A percentile compares a stretch with the other conserved stretches of the same genome.
Evolutionary conservation across 257 asterid species (phyloP).

Genomic region (Solanum habrochaites): DNA sequence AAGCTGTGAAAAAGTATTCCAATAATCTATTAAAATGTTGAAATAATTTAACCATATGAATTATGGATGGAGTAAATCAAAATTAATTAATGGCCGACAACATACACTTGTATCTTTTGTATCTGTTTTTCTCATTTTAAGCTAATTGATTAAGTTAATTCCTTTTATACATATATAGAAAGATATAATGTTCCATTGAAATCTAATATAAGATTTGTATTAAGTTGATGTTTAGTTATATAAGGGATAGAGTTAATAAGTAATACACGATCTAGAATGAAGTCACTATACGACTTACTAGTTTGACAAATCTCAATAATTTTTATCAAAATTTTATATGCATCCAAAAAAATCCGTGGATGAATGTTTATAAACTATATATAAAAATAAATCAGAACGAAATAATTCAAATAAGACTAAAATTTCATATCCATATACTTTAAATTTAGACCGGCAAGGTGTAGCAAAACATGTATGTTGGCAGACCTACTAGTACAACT

Average conservation of each 20-base stretch:
- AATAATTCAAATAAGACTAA: neutral
- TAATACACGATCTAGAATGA: neutral
- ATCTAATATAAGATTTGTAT: neutral
- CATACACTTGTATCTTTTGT: neutral
- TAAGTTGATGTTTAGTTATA: neutral
- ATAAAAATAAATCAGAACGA: too few species aligned
- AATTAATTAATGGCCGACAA: neutral
- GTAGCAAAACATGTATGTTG: too few species aligned
- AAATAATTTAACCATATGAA: too few species aligned
- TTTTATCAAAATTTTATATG: neutral
- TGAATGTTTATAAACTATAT: too few species aligned
- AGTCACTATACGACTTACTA: neutral
- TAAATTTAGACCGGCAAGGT: too few species aligned
- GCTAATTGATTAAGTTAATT: neutral
- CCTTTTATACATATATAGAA: too few species aligned
- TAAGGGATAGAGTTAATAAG: neutral
- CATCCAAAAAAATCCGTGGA: too few species aligned
- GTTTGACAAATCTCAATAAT: neutral
- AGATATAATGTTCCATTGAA: neutral
- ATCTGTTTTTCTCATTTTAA: neutral
- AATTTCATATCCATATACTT: too few species aligned
- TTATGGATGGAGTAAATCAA: neutral
- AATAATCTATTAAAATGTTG: neutral
- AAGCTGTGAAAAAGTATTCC: neutral
- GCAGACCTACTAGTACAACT: too few species aligned